Evolutionary conservation across 495 filamentous ascomycete species (phyloP).

Genomic region (Trichoderma erinaceum): DNA sequence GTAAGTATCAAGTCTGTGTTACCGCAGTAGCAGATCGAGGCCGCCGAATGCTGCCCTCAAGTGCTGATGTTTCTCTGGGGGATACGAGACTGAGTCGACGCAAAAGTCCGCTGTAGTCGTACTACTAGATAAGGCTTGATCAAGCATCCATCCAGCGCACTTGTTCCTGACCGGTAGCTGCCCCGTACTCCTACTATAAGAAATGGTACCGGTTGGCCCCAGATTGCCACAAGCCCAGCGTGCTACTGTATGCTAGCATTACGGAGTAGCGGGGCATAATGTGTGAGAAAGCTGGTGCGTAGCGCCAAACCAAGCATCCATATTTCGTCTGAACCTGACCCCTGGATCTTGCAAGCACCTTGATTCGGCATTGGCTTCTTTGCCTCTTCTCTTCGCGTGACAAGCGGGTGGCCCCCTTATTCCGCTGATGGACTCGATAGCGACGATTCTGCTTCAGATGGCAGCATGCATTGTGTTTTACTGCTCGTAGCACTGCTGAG

Average conservation of each 20-base stretch:
- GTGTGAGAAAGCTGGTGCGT: neutral
- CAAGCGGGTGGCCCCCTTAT: neutral
- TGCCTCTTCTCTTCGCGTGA: neutral
- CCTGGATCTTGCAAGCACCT: no score
- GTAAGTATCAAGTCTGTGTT: no score
- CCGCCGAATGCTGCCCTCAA: no score
- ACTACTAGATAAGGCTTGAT: no score
- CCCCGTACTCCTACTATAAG: neutral
- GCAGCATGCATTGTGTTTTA: no score
- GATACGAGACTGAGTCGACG: no score
- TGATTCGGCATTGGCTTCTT: neutral
- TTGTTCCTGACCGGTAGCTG: neutral
- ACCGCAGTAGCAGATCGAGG: no score
- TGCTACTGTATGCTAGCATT: neutral
- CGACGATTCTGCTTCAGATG: neutral
- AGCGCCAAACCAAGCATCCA: neutral
- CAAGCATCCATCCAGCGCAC: neutral
- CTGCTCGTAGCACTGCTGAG: neutral
- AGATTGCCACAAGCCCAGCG: neutral
- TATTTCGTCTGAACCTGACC: neutral
- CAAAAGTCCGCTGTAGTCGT: no score
- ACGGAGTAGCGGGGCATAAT: neutral
- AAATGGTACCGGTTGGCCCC: neutral
- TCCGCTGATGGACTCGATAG: neutral
- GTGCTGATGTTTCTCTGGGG: no score